These are phyloP conservation scores for Fusarium sp. DNA, from an alignment of 2,329 filamentous ascomycete species.

Conservation along the genomic window DNA sequence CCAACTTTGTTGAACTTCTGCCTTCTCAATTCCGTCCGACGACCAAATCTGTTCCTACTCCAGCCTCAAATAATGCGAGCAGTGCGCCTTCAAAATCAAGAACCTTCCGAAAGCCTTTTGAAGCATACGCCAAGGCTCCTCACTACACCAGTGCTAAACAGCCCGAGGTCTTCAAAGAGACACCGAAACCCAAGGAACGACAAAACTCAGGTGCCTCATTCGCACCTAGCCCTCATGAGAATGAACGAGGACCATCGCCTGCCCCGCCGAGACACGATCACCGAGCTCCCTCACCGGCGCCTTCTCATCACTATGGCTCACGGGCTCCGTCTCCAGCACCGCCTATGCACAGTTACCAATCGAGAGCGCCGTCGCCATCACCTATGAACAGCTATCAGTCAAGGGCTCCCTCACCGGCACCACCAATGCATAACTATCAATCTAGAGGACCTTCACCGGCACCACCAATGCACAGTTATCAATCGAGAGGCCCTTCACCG, in stretches of 20 bases:
- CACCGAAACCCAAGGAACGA: slow-evolving; percentile 52
- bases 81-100: slow-evolving; percentile 69
- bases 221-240: slow-evolving; percentile 39
- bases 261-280: slow-evolving; percentile 36
- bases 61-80: slow-evolving; percentile 64
- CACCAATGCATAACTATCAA: slow-evolving; percentile 30
- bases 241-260: slow-evolving; percentile 43
- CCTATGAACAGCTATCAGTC: slow-evolving; percentile 42
- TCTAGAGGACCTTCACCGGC: slow-evolving; percentile 34
- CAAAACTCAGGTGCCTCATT: slow-evolving; percentile 58
- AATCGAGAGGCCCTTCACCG: slow-evolving; percentile 22
- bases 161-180: slow-evolving; percentile 66
- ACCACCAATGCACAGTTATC: slow-evolving; percentile 29
- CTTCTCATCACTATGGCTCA: slow-evolving; percentile 48
- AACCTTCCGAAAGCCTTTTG: slow-evolving; percentile 74
- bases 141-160: slow-evolving; percentile 73
- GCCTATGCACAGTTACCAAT: slow-evolving; percentile 30
- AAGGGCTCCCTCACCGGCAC: slow-evolving; percentile 46
- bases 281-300: slow-evolving; percentile 49
- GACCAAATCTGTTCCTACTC: slow-evolving; percentile 69
- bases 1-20: slow-evolving; percentile 95
- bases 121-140: slow-evolving; percentile 74
- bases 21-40: slow-evolving; percentile 86
- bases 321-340: slow-evolving; percentile 48
- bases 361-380: slow-evolving; percentile 33